These are phyloP conservation scores for Blastobotrys muscicola DNA, from an alignment of 805 yeast genomes.

Conservation along the genomic window DNA sequence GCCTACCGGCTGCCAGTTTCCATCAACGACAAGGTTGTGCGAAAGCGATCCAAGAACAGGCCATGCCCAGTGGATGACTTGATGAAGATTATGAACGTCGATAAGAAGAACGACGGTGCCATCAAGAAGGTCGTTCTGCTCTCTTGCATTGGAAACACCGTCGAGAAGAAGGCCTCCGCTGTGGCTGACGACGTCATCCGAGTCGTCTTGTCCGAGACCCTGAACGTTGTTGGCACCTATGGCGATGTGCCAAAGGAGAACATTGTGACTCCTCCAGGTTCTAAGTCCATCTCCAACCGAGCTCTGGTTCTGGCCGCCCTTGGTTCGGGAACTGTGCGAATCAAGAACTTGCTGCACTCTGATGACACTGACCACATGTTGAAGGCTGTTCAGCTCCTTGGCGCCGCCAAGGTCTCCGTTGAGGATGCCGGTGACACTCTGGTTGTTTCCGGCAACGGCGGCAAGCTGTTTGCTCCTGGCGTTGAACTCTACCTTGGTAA, in stretches of 20 bases:
- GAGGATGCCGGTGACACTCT: constrained; percentile 88
- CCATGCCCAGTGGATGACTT: constrained; percentile 68
- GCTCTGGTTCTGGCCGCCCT: constrained; percentile 89
- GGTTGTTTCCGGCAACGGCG: constrained; percentile 78
- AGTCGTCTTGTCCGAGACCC: constrained; percentile 75
- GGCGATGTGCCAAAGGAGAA: constrained; percentile 33
- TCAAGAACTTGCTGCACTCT: constrained; percentile 82
- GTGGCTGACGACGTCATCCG: constrained; percentile 75
- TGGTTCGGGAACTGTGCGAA: constrained; percentile 73
- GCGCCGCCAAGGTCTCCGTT: constrained; percentile 73
- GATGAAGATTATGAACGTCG: constrained; percentile 82
- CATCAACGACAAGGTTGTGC: constrained; percentile 60
- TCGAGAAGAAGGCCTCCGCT: constrained; percentile 77
- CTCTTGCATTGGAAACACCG: constrained; percentile 79
- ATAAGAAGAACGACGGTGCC: constrained; percentile 91
- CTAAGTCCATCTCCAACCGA: constrained; percentile 93
- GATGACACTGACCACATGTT: constrained; percentile 96
- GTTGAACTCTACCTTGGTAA: constrained; percentile 75
- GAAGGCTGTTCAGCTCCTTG: constrained; percentile 65
- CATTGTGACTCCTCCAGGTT: constrained; percentile 82
- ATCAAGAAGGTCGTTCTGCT: constrained; percentile 80
- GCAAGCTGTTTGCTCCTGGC: constrained; percentile 47
- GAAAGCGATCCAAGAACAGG: constrained; percentile 58
- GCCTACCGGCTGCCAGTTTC: constrained; percentile 84
- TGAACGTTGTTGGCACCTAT: constrained; percentile 43